Evolutionary conservation across 345 rosid species (phyloP), one percentile per base, ranked within the genome.

Genomic region (Citrus maxima): DNA sequence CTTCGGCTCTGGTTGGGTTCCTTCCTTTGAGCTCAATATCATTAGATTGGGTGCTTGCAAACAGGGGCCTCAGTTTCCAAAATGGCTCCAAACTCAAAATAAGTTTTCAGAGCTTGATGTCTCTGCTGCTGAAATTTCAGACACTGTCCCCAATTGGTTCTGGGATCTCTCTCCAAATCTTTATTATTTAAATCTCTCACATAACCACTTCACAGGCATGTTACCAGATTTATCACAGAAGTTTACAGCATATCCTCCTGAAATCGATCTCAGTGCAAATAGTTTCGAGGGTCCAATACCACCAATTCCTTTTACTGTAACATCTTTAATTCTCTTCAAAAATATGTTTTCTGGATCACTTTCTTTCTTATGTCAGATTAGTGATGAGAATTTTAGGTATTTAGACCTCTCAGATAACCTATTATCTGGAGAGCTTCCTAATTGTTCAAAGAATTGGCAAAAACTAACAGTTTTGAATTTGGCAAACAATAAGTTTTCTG

Each of bases 341-440:
- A 87, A 87, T 70, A 79, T 59, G 69, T 82, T 87, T 63, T 71
- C 86, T 4, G 89, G 86, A 56, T 30, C 70, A 9, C 75, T 87
- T 56, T 80, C 83, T 3, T 65, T 73, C 76, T 56, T 82, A 4
- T 82, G 84, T 34, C 19, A 79, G 27, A 83, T 84, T 38, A 59
- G 80, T 2, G 78, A 77, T 32, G 74, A 67, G 38, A 18, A 37
- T 55, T 67, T 70, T 30, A 25, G 72, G 27, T 85, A 83, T 2
- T 88, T 87, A 70, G 89, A 87, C 55, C 85, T 87, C 42, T 82
- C 84, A 6, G 76, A 83, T 42, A 87, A 87, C 72, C 75, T 30
- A 1, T 55, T 85, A 28, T 85, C 82, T 0, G 86, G 86, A 24
- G 79, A 85, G 75, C 74, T 87, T 14, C 88, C 88, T 2, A 79